Conservation (phyloP, 1,284 basidiomycete genomes). For the Naganishia sp. region DNA sequence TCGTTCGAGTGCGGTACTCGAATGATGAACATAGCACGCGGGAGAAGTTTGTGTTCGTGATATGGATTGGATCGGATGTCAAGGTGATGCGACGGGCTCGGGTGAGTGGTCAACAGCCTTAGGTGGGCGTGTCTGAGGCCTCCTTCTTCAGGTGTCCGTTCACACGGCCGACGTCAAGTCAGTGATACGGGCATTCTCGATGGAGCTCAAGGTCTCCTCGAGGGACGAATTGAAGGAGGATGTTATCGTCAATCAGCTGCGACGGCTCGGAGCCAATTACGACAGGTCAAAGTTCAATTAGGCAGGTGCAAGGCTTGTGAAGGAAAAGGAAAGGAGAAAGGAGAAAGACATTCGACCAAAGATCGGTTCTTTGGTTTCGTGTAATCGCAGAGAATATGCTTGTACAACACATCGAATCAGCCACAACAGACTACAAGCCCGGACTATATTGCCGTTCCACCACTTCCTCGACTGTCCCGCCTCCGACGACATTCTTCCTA, state of each 20-base stretch:
- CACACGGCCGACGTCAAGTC: conserved; percentile 81
- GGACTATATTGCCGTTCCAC: conserved; percentile 22
- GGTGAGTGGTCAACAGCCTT: conserved; percentile 57
- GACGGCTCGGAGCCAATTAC: conserved; percentile 47
- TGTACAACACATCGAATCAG: not conserved
- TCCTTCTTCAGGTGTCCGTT: conserved; percentile 71
- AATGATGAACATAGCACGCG: conserved; percentile 71
- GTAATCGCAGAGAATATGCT: not conserved
- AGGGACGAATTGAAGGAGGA: conserved; percentile 80
- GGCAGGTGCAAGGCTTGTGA: not conserved
- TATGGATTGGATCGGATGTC: conserved; percentile 79
- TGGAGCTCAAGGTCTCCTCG: conserved; percentile 79
- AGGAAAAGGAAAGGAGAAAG: too few relatives aligned
- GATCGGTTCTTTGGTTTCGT: not conserved
- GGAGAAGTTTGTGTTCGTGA: conserved; percentile 85
- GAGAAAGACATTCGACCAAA: not conserved
- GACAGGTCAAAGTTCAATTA: conserved; percentile 53
- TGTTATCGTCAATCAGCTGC: conserved; percentile 6
- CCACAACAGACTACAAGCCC: not conserved
- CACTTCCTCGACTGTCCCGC: conserved; percentile 24
- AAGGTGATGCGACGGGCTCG: conserved; percentile 89
- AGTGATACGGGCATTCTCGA: conserved; percentile 73
- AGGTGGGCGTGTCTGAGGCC: not conserved
- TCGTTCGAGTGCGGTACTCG: conserved; percentile 76
- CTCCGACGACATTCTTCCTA: conserved; percentile 20